A percentile compares a stretch with the other conserved stretches of the same genome.
Conservation (phyloP, 2,329 filamentous ascomycete species). For the Chrysoporthe austroafricana region DNA sequence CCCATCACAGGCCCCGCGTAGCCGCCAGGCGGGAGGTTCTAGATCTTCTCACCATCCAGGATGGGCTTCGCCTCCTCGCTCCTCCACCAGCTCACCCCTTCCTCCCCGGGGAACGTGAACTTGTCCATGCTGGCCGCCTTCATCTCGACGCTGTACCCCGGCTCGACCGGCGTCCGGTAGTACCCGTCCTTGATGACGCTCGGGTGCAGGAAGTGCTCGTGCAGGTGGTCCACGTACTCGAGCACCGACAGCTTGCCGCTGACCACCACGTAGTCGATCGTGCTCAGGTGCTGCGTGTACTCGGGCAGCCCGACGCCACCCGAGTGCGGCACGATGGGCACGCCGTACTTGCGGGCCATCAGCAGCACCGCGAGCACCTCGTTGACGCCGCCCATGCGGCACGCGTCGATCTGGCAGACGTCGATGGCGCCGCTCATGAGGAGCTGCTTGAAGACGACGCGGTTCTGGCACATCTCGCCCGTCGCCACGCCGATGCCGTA, state of each 20-base stretch:
- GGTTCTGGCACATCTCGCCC: constrained; percentile 95
- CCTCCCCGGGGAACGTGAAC: constrained; percentile 76
- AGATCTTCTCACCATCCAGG: constrained; percentile 64
- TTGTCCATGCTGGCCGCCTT: constrained; percentile 83
- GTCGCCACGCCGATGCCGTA: constrained; percentile 83
- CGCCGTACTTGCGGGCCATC: constrained; percentile 76
- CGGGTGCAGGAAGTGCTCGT: constrained; percentile 90
- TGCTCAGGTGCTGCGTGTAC: constrained; percentile 91
- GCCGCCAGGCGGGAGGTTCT: constrained; percentile 21
- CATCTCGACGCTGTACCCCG: constrained; percentile 95
- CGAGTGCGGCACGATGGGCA: constrained; percentile 87
- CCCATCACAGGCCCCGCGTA: neutral
- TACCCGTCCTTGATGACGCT: constrained; percentile 81
- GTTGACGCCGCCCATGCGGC: constrained; percentile 87
- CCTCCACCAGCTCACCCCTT: constrained; percentile 84
- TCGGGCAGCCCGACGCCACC: constrained; percentile 90
- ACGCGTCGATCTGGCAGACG: constrained; percentile 88
- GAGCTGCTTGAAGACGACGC: constrained; percentile 92
- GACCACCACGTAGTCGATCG: constrained; percentile 90
- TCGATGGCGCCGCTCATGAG: constrained; percentile 80
- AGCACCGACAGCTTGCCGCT: constrained; percentile 79
- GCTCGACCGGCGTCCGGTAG: constrained; percentile 81
- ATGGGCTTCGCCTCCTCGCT: constrained; percentile 78
- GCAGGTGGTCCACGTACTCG: constrained; percentile 91
- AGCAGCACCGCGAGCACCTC: constrained; percentile 89